Evolutionary conservation across 306 rosid species (phyloP), one percentile per base, ranked within the genome.

Genomic region (Lathyrus aphaca): DNA sequence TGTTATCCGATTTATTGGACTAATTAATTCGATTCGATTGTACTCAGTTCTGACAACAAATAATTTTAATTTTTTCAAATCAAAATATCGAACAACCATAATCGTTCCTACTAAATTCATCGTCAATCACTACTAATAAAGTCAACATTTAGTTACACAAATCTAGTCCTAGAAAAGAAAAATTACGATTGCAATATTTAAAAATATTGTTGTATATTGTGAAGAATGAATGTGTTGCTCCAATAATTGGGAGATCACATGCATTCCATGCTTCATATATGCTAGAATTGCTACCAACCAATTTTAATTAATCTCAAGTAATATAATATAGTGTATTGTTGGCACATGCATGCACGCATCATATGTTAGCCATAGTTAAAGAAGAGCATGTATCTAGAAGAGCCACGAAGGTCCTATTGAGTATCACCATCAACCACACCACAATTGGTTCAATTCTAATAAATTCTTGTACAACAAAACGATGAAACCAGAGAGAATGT

Each of bases 241-340:
- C 67, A 74, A 81, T 83, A 74, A 80, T 81, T 77, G 76, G 4
- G 76, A 59, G 73, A 77, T 67, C 88, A 81, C 94, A 88, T 79
- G 88, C 81, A 69, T 55, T 23, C 11, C 61, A 25, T 71, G 75
- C 64, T 72, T 40, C 64, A 66, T 76, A 50, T 78, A 76, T 80
- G 76, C 69, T 73, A 74, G 37, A 37, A 77, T 81, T 68, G 64
- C 83, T 65, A 63, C 83, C 81, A 74, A 73, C 72, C 67, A 64
- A 17, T 71, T 68, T 63, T 75, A 79, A 77, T 82, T 76, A 72
- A 68, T 69, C 68, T 71, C 64, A 30, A 25, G 42, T 9, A 42
- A 1, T 49, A 39, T 45, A 57, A 16, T 48, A 48, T 23, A 35
- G 14, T 55, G 32, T 56, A 53, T 53, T 64, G 38, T 43, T 15